Evolutionary conservation across 176 grass and related monocot genomes (phyloP).

Genomic region (Aechmea fasciata): DNA sequence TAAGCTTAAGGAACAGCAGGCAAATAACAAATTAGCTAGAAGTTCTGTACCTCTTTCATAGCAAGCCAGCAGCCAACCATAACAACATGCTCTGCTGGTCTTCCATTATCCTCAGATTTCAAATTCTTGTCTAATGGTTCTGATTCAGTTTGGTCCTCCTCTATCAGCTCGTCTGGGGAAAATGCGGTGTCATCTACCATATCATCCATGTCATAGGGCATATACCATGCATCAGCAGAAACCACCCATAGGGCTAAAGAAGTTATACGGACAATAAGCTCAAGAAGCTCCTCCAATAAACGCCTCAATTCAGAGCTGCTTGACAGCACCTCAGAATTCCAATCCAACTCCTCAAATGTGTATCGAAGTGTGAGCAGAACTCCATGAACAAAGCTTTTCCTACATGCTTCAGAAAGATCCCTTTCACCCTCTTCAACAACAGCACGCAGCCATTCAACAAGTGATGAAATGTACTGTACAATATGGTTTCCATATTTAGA

Average conservation of each 20-base stretch:
- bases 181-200: slow-evolving; percentile 57
- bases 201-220: slow-evolving; percentile 86
- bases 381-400: slow-evolving; percentile 87
- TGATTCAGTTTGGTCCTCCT: slow-evolving; percentile 39
- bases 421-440: slow-evolving; percentile 78
- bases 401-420: slow-evolving; percentile 84
- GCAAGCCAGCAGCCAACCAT: slow-evolving; percentile 99
- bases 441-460: slow-evolving; percentile 67
- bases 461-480: slow-evolving; percentile 61
- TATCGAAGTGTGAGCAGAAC: slow-evolving; percentile 85
- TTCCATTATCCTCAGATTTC: slow-evolving; percentile 43
- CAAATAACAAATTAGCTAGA: slow-evolving; percentile 8
- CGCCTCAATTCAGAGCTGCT: slow-evolving; percentile 53
- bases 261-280: slow-evolving; percentile 78
- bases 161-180: slow-evolving; percentile 45
- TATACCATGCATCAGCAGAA: slow-evolving; percentile 82
- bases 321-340: slow-evolving; percentile 53
- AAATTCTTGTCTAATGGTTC: slow-evolving; percentile 29
- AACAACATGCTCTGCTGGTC: slow-evolving; percentile 67
- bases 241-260: slow-evolving; percentile 88
- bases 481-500: slow-evolving; percentile 37
- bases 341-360: slow-evolving; percentile 97
- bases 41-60: slow-evolving; percentile 85
- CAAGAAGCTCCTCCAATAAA: slow-evolving; percentile 77
- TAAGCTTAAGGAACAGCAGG: not conserved